Evolutionary conservation across 352 stramenopile genomes (phyloP).

Genomic region (Phytophthora pisi): DNA sequence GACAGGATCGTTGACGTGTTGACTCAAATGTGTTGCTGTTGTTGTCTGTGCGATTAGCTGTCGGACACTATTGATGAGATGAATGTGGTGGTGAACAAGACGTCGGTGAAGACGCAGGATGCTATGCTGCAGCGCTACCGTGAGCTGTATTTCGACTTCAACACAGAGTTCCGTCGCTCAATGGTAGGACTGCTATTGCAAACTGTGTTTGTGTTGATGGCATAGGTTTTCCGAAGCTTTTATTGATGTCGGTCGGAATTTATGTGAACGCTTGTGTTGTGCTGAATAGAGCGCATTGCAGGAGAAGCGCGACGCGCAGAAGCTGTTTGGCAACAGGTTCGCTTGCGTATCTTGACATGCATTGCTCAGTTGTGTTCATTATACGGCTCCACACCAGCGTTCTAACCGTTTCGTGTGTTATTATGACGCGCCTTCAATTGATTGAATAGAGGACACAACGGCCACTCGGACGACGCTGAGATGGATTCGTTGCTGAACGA

Average conservation of each 20-base stretch:
- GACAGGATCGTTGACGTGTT: neutral
- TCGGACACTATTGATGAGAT: slow-evolving; percentile 89
- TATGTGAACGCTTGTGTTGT: neutral
- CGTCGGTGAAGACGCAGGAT: slow-evolving; percentile 81
- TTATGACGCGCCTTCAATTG: neutral
- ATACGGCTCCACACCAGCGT: neutral
- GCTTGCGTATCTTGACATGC: neutral
- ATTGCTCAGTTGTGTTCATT: neutral
- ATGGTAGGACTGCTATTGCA: slow-evolving; percentile 49
- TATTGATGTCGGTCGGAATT: neutral
- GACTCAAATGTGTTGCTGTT: neutral
- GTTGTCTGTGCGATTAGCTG: slow-evolving; percentile 41
- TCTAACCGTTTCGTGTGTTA: neutral
- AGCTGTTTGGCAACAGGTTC: slow-evolving; percentile 82
- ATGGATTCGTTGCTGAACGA: slow-evolving; percentile 86
- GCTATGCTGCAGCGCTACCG: slow-evolving; percentile 94
- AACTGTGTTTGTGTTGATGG: neutral
- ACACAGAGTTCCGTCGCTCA: slow-evolving; percentile 93
- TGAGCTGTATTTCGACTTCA: slow-evolving; percentile 96
- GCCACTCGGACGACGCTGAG: slow-evolving; percentile 63
- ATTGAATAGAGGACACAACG: slow-evolving; percentile 45
- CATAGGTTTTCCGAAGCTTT: neutral
- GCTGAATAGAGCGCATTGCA: slow-evolving; percentile 70
- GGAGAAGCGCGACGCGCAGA: slow-evolving; percentile 83
- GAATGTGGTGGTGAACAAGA: slow-evolving; percentile 73